Base-by-base conservation (phyloP, 768 basidiomycete species). In the Lactarius sanguifluus region DNA sequence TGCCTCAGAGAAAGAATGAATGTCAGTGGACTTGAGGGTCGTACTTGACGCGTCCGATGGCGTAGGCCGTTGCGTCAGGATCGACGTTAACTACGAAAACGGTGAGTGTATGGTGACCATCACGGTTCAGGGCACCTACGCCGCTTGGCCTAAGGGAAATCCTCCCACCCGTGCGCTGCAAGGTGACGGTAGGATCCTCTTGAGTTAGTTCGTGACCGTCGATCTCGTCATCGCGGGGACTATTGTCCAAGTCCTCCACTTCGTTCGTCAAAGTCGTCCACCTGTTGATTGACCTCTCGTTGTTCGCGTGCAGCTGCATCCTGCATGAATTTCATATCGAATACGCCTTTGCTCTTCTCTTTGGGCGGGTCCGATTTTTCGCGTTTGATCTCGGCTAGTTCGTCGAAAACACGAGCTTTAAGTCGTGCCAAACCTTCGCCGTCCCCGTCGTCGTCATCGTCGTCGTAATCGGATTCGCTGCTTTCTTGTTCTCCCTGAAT, bases 321-420 rank as follows among this genome's bases (percentile, higher is more conserved):
- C 76, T 91, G 89, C 96, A 99, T 99, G 77, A 98, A 99, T 78
- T 97, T 98, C 97, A 98, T 98, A 69, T 86, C 83, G 75, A 97
- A 91, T 12, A 98, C 83, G 67, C 91, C 86, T 77, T 89, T 91
- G 58, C 80, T 77, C 72, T 78, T 77, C 25, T 75, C 78, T 28
- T 32, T 70, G 56, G 69, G 65, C 16, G 69, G 73, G 18, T 18
- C 56, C 3, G 56, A 40, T 12, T 61, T 61, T 3, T 66, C 65
- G 38, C 30, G 30, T 50, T 66, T 57, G 23, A 66, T 57, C 16
- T 64, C 55, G 8, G 63, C 70, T 36, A 71, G 73, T 3, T 67
- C 69, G 7, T 73, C 74, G 15, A 75, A 66, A 30, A 13, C 65
- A n/a, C 40, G 65, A 50, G 61, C 75, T 12, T 76, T 71, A 20